These are phyloP conservation scores for Camelina laxa DNA, from an alignment of 345 rosid genomes.

Conservation along the genomic window DNA sequence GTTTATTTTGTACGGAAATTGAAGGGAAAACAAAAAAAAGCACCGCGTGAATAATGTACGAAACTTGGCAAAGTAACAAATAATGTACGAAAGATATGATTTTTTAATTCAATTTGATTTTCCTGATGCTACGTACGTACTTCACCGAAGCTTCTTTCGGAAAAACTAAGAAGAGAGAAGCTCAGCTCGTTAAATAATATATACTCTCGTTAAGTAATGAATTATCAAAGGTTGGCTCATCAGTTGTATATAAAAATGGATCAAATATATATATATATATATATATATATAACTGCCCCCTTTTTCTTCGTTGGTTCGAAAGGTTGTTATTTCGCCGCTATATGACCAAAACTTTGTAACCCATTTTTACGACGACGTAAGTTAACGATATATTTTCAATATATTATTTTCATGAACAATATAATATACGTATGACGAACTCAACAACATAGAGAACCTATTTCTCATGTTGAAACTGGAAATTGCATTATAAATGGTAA, in stretches of 20 bases:
- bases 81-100: no score
- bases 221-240: background rate
- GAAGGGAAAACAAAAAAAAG: background rate
- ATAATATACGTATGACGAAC: no score
- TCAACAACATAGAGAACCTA: no score
- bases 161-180: background rate
- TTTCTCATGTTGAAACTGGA: no score
- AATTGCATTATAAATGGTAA: no score
- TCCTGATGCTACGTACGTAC: background rate
- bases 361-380: no score
- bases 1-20: background rate
- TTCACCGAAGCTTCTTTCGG: constrained; percentile 27
- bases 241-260: background rate
- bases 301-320: constrained; percentile 32
- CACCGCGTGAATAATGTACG: constrained; percentile 18
- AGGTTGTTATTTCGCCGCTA: constrained; percentile 5
- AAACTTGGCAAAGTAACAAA: no score
- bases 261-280: no score
- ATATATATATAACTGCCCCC: background rate
- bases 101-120: no score
- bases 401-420: no score
- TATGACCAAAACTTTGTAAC: no score
- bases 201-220: background rate
- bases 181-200: constrained; percentile 1
- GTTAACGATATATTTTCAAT: no score